Conservation (phyloP, 2,329 filamentous ascomycete species). For the Neopestalotiopsis sp. region DNA sequence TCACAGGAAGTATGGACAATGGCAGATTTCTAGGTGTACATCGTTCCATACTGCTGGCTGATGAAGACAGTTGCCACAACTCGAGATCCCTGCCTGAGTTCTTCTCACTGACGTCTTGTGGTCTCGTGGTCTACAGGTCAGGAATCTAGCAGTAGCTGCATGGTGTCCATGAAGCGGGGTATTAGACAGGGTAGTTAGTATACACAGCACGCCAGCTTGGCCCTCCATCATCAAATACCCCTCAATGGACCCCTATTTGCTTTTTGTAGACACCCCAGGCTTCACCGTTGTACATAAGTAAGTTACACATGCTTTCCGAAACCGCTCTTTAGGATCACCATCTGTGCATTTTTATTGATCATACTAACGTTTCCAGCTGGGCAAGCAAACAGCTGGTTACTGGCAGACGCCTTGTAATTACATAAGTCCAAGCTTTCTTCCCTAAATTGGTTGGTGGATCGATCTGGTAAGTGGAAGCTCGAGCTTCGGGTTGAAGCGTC, state of each 20-base stretch:
- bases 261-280: background rate
- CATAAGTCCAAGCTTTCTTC: background rate
- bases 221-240: background rate
- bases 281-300: background rate
- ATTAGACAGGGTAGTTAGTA: background rate
- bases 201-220: no score
- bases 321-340: background rate
- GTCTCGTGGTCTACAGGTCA: no score
- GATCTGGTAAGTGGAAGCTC: background rate
- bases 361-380: background rate
- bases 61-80: no score
- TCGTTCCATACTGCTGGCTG: no score
- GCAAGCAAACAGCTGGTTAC: background rate
- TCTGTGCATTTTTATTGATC: background rate
- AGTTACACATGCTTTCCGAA: background rate
- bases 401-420: background rate
- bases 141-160: background rate
- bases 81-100: no score
- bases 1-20: no score
- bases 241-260: conserved; percentile 11
- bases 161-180: background rate
- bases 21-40: no score
- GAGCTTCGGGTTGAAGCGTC: background rate
- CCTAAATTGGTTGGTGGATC: background rate
- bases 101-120: no score